These are phyloP conservation scores for Talaromyces atroroseus DNA, from an alignment of 2,329 filamentous ascomycete genomes.

Conservation along the genomic window DNA sequence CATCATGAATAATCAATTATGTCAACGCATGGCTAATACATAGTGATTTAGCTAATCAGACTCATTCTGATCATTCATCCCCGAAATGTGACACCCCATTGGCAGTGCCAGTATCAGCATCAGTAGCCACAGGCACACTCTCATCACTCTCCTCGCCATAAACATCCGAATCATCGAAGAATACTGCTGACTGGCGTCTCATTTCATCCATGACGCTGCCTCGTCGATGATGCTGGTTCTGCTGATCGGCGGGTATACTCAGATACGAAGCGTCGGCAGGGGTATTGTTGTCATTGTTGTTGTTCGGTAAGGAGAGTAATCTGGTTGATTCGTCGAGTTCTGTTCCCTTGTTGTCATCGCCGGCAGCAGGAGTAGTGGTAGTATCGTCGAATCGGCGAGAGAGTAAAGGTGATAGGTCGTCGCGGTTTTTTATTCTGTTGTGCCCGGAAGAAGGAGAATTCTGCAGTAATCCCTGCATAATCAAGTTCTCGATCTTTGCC, in stretches of 20 bases:
- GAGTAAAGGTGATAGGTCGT: constrained; percentile 23
- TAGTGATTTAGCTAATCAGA: background rate
- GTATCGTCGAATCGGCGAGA: constrained; percentile 22
- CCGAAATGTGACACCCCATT: background rate
- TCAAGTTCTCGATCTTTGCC: constrained; percentile 64
- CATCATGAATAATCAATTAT: no score
- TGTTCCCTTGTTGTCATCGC: background rate
- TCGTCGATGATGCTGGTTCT: constrained; percentile 15
- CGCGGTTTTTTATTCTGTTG: constrained; percentile 2
- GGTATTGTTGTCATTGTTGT: constrained; percentile 20
- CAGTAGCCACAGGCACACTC: background rate
- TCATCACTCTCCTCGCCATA: constrained; percentile 24
- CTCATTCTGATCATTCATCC: background rate
- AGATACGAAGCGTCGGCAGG: background rate
- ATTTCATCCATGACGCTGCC: constrained; percentile 40
- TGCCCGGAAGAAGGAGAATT: constrained; percentile 22
- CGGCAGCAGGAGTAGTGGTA: background rate
- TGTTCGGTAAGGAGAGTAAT: constrained; percentile 1
- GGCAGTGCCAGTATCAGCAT: background rate
- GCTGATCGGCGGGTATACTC: background rate
- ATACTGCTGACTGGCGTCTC: constrained; percentile 42
- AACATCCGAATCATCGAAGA: constrained; percentile 40
- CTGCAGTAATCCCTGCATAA: constrained; percentile 50
- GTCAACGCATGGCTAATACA: no score
- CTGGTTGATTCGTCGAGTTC: constrained; percentile 8